phyloP scores from a whole-genome alignment of 176 grass and related monocot species.

The Juncus inflexus region DNA sequence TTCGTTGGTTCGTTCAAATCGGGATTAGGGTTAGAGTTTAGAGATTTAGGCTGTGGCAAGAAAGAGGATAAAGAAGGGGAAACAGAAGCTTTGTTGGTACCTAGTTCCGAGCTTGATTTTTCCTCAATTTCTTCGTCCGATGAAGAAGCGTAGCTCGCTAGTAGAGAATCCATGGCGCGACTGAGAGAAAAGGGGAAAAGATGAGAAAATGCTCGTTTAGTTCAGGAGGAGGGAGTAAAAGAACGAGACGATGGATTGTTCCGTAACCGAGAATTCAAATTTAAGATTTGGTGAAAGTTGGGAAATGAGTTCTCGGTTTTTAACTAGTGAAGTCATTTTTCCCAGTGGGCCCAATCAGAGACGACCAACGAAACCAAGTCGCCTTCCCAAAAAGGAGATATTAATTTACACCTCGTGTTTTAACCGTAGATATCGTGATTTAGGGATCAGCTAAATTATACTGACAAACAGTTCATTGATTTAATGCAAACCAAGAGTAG shows the following conservation, averaged over 20 bases:
- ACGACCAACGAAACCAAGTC: conserved; percentile 10
- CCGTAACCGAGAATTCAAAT: neutral
- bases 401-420: neutral
- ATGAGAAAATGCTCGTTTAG: neutral
- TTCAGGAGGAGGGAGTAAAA: too few relatives aligned
- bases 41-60: conserved; percentile 34
- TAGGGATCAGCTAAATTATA: too few relatives aligned
- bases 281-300: neutral
- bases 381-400: neutral
- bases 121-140: conserved; percentile 55
- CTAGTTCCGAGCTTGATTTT: conserved; percentile 3
- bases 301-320: neutral
- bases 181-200: neutral
- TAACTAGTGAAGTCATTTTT: neutral
- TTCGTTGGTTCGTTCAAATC: neutral
- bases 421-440: neutral
- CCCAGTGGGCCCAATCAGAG: neutral
- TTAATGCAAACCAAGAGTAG: too few relatives aligned
- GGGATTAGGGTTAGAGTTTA: conserved; percentile 17
- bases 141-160: conserved; percentile 88
- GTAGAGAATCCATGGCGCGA: conserved; percentile 71
- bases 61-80: conserved; percentile 17
- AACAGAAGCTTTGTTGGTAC: neutral
- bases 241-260: too few relatives aligned
- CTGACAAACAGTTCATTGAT: too few relatives aligned